Conservation (phyloP, 129 eudicot genomes). For the Oenanthe sinensis region DNA sequence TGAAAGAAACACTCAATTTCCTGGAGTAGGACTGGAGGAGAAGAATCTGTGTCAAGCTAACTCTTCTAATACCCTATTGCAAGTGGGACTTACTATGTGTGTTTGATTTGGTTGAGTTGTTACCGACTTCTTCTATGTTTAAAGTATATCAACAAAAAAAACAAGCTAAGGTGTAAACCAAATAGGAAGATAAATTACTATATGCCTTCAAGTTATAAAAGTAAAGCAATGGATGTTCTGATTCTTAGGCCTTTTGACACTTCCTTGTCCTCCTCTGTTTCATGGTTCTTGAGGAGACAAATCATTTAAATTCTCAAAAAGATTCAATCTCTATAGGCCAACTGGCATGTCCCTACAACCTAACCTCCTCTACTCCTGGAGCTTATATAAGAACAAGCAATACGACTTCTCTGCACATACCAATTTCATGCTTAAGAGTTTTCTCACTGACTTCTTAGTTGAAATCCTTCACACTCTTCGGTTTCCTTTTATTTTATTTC, state of each 20-base stretch:
- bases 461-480: background rate
- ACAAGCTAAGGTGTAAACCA: background rate
- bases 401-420: slow-evolving; percentile 26
- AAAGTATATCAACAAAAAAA: background rate
- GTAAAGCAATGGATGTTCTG: background rate
- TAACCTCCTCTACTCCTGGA: slow-evolving; percentile 18
- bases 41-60: background rate
- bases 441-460: slow-evolving; percentile 13
- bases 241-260: slow-evolving; percentile 15
- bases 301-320: slow-evolving; percentile 21
- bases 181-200: background rate
- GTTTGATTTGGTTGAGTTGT: background rate
- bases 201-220: background rate
- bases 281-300: slow-evolving; percentile 30
- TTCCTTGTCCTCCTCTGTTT: slow-evolving; percentile 14
- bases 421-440: slow-evolving; percentile 17
- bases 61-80: background rate
- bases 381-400: slow-evolving; percentile 48
- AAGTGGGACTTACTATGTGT: background rate
- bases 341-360: slow-evolving; percentile 32
- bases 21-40: background rate
- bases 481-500: background rate
- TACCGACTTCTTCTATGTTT: background rate
- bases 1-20: background rate
- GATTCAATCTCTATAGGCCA: slow-evolving; percentile 24